phyloP scores from a whole-genome alignment of 106 monocot genomes.

The Platanthera guangdongensis region DNA sequence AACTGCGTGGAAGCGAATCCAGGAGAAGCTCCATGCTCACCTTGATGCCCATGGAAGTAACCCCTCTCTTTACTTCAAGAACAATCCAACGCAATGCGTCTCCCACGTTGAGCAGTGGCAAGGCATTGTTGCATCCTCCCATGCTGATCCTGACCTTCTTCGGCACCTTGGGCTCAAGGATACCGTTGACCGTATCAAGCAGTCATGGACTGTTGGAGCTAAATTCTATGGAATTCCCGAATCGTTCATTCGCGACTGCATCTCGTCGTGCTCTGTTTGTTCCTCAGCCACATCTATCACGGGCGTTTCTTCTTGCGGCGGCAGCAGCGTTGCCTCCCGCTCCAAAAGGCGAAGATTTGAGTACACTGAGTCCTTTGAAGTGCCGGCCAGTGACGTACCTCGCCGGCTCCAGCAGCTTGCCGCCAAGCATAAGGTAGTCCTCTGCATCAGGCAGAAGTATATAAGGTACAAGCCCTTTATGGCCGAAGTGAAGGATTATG shows the following conservation, averaged over 20 bases:
- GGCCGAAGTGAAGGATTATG: constrained; percentile 99
- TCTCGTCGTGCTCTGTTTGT: constrained; percentile 71
- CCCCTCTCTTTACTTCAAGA: constrained; percentile 76
- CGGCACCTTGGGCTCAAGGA: constrained; percentile 90
- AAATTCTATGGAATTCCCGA: constrained; percentile 98
- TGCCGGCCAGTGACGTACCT: constrained; percentile 80
- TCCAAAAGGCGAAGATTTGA: constrained; percentile 77
- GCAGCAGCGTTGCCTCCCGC: constrained; percentile 18
- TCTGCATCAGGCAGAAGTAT: constrained; percentile 95
- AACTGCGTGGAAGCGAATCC: constrained; percentile 81
- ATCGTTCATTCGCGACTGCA: constrained; percentile 76
- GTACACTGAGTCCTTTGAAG: constrained; percentile 91
- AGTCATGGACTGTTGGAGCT: constrained; percentile 93
- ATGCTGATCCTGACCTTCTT: constrained; percentile 82
- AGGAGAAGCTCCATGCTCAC: constrained; percentile 78
- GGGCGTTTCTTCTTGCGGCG: neutral
- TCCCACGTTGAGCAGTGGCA: constrained; percentile 88
- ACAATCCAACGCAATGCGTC: constrained; percentile 58
- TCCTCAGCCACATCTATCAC: constrained; percentile 17
- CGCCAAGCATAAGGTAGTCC: constrained; percentile 88
- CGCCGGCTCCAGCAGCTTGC: constrained; percentile 79
- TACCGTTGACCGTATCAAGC: constrained; percentile 87
- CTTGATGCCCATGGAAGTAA: constrained; percentile 15
- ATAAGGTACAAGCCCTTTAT: constrained; percentile 96
- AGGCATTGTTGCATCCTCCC: constrained; percentile 62